Evolutionary conservation across 2,329 filamentous ascomycete genomes (phyloP), one percentile per base, ranked within the genome.

Genomic region (Ascochyta pisi): DNA sequence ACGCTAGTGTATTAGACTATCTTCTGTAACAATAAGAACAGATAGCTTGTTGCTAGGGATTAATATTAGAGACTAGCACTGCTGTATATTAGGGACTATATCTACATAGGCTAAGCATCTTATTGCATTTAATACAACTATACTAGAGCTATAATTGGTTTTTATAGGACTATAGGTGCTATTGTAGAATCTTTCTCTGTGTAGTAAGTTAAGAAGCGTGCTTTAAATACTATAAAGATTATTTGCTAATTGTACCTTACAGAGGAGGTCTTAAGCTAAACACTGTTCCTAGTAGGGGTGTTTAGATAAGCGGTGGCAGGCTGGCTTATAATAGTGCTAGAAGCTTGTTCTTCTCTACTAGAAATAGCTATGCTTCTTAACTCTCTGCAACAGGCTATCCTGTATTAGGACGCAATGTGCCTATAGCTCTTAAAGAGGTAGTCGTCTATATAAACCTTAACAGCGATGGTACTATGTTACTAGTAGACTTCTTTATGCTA

Each of bases 81-180:
- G n/a, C n/a, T n/a, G n/a, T n/a, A n/a, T n/a, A n/a, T n/a, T n/a
- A n/a, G n/a, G n/a, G n/a, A n/a, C n/a, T n/a, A n/a, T n/a, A n/a
- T n/a, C n/a, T n/a, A n/a, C n/a, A n/a, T n/a, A n/a, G n/a, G n/a
- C n/a, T n/a, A n/a, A n/a, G n/a, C n/a, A n/a, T n/a, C n/a, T n/a
- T n/a, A n/a, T n/a, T n/a, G n/a, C n/a, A 80, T 82, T 8, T 76
- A 80, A 61, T 82, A 78, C 66, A 82, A 82, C 62, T 82, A 81
- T 50, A 82, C 80, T 8, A 80, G 81, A 46, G 80, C 79, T 68
- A 73, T 83, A 45, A 76, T 83, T 41, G 80, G 80, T 10, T 80
- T 78, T 67, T 74, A 82, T 61, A 81, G 79, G 58, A 76, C 70
- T 0, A 78, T 75, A 19, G 80, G 80, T n/a, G 65, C 65, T 4